A percentile compares a stretch with the other conserved stretches of the same genome.
Evolutionary conservation across 2,329 filamentous ascomycete genomes (phyloP).

Genomic region (Penicillium occitanis): DNA sequence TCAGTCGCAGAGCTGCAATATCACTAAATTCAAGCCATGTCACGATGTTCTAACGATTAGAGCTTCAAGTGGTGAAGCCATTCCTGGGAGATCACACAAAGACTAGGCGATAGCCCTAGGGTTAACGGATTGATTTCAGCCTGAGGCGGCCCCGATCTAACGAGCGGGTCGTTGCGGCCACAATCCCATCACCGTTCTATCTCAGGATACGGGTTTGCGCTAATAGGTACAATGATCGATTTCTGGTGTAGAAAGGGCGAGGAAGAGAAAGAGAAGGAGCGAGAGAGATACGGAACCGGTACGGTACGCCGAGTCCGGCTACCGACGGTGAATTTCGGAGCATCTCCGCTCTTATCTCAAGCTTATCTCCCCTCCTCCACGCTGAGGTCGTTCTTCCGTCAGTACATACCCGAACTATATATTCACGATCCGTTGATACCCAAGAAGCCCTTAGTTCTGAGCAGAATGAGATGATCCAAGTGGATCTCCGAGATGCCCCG

Average conservation of each 20-base stretch:
- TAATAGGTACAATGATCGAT: background rate
- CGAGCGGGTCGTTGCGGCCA: background rate
- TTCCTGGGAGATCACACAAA: background rate
- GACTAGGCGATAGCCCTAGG: background rate
- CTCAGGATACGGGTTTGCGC: too few species aligned
- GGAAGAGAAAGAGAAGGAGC: background rate
- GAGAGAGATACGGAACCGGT: background rate
- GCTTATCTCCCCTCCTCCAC: background rate
- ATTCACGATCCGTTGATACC: background rate
- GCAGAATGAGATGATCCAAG: background rate
- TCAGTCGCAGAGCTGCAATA: background rate
- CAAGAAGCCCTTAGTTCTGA: too few species aligned
- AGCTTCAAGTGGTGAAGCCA: background rate
- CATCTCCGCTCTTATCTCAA: background rate
- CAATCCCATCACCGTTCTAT: background rate
- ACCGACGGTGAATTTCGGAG: background rate
- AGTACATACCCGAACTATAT: constrained; percentile 10
- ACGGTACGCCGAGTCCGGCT: background rate
- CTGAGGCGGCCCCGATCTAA: background rate
- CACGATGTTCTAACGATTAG: background rate
- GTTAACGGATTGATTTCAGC: background rate
- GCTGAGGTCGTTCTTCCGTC: background rate
- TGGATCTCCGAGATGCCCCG: constrained; percentile 47
- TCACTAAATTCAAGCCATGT: background rate
- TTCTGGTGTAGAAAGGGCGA: background rate